phyloP scores from a whole-genome alignment of 1,284 basidiomycete genomes.

The Ceratobasidium sp. region DNA sequence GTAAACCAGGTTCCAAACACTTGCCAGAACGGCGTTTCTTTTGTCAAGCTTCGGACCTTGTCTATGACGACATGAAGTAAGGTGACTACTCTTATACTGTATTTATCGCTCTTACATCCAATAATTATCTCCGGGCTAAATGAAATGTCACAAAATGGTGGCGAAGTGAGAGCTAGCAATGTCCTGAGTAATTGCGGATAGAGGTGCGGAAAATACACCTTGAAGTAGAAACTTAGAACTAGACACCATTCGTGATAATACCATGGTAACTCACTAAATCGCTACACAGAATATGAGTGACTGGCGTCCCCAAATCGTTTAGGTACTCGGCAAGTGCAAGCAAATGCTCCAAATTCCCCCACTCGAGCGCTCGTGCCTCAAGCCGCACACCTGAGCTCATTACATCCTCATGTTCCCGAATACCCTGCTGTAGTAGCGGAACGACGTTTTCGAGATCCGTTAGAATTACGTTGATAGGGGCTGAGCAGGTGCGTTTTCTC shows the following conservation, averaged over 20 bases:
- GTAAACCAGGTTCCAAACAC: constrained; percentile 87
- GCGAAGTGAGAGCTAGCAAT: constrained; percentile 74
- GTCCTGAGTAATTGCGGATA: constrained; percentile 77
- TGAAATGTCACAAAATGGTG: constrained; percentile 58
- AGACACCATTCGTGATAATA: constrained; percentile 5
- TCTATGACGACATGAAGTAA: constrained; percentile 59
- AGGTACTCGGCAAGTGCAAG: constrained; percentile 62
- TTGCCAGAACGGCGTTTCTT: constrained; percentile 85
- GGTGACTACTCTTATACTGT: too few relatives aligned
- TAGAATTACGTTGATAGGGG: constrained; percentile 64
- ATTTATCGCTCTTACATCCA: constrained; percentile 27
- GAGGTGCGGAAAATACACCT: constrained; percentile 84
- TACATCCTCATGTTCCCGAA: constrained; percentile 53
- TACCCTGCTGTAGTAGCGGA: constrained; percentile 70
- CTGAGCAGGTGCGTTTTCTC: constrained; percentile 46
- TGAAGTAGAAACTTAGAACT: constrained; percentile 27
- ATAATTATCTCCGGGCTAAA: constrained; percentile 36
- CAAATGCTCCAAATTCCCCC: constrained; percentile 70
- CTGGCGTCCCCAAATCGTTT: constrained; percentile 49
- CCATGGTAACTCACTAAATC: constrained; percentile 71
- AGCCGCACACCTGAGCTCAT: constrained; percentile 3
- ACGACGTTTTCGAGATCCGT: constrained; percentile 82
- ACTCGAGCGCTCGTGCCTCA: constrained; percentile 62
- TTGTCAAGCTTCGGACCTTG: constrained; percentile 81
- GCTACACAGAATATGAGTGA: constrained; percentile 80